Evolutionary conservation across 2,329 filamentous ascomycete genomes (phyloP), one percentile per base, ranked within the genome.

Genomic region (Sclerotinia nivalis): DNA sequence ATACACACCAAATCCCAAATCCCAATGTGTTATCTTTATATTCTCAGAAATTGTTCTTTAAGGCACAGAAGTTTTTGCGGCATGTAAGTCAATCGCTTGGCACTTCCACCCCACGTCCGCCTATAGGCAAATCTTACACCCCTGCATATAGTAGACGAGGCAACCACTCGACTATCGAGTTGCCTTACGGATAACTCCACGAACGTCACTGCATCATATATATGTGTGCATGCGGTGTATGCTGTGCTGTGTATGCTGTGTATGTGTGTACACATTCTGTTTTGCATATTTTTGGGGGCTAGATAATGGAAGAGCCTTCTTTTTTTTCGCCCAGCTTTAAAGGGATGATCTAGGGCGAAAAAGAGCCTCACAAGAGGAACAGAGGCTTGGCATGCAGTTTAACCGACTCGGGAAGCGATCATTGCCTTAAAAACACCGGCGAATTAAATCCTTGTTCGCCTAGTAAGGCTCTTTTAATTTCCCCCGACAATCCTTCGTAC

Each of bases 121-220:
- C 34, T 22, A 13, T 15, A 22, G 52, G 52, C 52, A 31, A 9
- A 47, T 20, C 15, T 15, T 18, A 40, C 8, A 40, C 47, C 61
- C 61, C 47, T 64, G 60, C 45, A 49, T 49, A 49, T 62, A 4
- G 8, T 28, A 15, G n/a, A 52, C 34, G 47, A 64, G 61, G 61
- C 61, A 64, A 64, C 37, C 3, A 28, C 37, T 59, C 56, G 56
- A 59, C n/a, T 59, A 59, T 59, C 47, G 61, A 52, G 47, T 52
- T 28, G 31, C 47, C 47, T 64, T 22, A 49, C 31, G 47, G 22
- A 18, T 18, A 40, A 22, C n/a, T 25, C n/a, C 2, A 37, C 31
- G 22, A 59, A 37, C 54, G 55, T 6, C 28, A 50, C 8, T 22
- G 9, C 28, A 50, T 50, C 20, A 18, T 37, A 22, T 40, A 13